Base-by-base conservation (phyloP, 805 yeast species). In the Ogataea corticis region DNA sequence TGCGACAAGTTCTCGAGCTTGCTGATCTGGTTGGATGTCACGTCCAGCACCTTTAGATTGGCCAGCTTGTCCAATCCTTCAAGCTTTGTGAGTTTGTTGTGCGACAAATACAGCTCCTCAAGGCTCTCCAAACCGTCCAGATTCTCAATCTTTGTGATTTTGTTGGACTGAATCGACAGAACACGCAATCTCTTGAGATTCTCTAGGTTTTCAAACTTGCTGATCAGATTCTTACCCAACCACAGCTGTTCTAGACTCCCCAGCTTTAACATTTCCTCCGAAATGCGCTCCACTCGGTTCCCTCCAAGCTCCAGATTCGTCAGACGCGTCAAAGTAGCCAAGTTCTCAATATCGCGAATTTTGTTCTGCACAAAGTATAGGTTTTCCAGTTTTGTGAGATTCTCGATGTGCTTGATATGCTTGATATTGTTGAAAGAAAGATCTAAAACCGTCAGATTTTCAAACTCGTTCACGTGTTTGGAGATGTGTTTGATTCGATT, bases 251-350 rank as follows among this genome's bases (percentile, higher is more conserved):
- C 78, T 35, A 94, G 67, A 40, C 74, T 77, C 0, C 66, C 68
- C 47, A 92, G 69, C 0, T 68, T 65, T 16, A 75, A 73, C 54
- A 91, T 61, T 33, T 80, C 79, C 51, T 81, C 85, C 25, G 70
- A 61, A 36, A 86, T 80, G 33, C 57, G 64, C 35, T 78, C 73
- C 37, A 89, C 76, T 46, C 80, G 74, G 66, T 94, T 94, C 18
- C 97, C 99, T 11, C 98, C 99, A 33, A 94, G 72, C 66, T 94
- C 99, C 44, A 94, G 69, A 54, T 85, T 86, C 42, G 68, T 76
- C 51, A 94, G 66, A 15, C 78, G 71, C 1, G 62, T 65, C 46
- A 89, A 70, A 1, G 73, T 71, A 12, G 78, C 79, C 39, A 92
- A 54, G 54, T 83, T 82, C 53, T 81, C 82, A 53, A 94, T 88